Percentiles rank a stretch among this genome's conserved stretches.
Conservation (phyloP, 805 yeast species). For the Sungouiella blattae region DNA sequence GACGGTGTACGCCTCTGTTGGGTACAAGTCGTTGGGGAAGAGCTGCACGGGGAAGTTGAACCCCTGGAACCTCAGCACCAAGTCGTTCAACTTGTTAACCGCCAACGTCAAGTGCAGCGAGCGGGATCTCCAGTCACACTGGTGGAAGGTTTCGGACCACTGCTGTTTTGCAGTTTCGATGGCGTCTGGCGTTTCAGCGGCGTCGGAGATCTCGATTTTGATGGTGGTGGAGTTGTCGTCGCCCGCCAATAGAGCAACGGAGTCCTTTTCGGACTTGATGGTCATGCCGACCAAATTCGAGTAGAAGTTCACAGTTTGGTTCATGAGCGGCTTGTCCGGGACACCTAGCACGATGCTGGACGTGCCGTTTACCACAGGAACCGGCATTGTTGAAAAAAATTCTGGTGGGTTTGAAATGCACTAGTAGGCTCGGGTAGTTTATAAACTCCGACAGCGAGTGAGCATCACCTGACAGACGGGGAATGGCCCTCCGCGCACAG, state of each 20-base stretch:
- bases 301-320: constrained; percentile 56
- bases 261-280: constrained; percentile 19
- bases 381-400: no score
- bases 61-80: constrained; percentile 32
- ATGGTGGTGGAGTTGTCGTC: constrained; percentile 20
- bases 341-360: constrained; percentile 54
- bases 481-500: no score
- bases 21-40: constrained; percentile 69
- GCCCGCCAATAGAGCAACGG: constrained; percentile 20
- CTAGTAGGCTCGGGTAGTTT: no score
- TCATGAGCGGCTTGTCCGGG: constrained; percentile 40
- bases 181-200: constrained; percentile 16
- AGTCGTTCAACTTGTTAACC: constrained; percentile 35
- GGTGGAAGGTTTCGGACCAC: constrained; percentile 15
- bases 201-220: constrained; percentile 15
- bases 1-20: constrained; percentile 64
- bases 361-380: constrained; percentile 54
- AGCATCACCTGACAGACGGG: no score
- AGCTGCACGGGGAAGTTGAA: constrained; percentile 45
- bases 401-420: no score
- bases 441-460: no score
- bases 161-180: constrained; percentile 13
- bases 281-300: constrained; percentile 36
- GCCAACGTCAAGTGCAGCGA: constrained; percentile 46
- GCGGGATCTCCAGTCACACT: constrained; percentile 49